A percentile compares a stretch with the other conserved stretches of the same genome.
Conservation (phyloP, 305 asterid species). For the Solanum aculeatissimum region DNA sequence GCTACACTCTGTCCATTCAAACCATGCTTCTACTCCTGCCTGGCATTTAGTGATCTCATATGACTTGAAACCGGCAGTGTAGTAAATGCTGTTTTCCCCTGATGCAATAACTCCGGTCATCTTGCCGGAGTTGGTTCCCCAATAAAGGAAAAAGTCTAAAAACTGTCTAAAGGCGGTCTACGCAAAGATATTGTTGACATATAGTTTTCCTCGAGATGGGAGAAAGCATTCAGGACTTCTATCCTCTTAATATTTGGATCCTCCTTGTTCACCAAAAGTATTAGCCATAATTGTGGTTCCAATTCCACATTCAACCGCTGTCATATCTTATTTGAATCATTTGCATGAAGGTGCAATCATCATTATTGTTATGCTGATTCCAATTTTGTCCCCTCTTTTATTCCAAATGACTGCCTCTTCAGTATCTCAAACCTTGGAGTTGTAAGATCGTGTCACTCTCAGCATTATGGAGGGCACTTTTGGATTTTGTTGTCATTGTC, state of each 20-base stretch:
- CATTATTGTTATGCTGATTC: not conserved
- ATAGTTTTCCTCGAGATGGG: too few species aligned
- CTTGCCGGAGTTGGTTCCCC: not conserved
- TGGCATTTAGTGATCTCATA: not conserved
- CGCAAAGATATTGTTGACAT: not conserved
- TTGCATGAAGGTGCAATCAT: not conserved
- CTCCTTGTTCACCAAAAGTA: not conserved
- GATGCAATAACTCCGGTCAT: not conserved
- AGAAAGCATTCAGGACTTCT: too few species aligned
- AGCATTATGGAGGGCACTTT: not conserved
- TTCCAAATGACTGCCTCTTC: not conserved
- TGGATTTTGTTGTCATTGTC: not conserved
- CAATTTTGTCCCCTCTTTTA: not conserved
- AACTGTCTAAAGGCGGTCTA: not conserved
- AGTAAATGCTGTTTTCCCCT: not conserved
- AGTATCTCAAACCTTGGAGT: not conserved
- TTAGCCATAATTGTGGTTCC: not conserved
- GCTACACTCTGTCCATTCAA: not conserved
- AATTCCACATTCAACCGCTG: not conserved
- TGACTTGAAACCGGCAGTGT: not conserved
- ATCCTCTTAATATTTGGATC: not conserved
- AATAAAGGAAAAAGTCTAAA: not conserved
- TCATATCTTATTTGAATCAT: not conserved
- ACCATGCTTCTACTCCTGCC: not conserved
- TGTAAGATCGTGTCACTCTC: not conserved